A percentile compares a stretch with the other conserved stretches of the same genome.
These are phyloP conservation scores for Rutstroemia sp. DNA, from an alignment of 2,329 filamentous ascomycete species.

Conservation along the genomic window DNA sequence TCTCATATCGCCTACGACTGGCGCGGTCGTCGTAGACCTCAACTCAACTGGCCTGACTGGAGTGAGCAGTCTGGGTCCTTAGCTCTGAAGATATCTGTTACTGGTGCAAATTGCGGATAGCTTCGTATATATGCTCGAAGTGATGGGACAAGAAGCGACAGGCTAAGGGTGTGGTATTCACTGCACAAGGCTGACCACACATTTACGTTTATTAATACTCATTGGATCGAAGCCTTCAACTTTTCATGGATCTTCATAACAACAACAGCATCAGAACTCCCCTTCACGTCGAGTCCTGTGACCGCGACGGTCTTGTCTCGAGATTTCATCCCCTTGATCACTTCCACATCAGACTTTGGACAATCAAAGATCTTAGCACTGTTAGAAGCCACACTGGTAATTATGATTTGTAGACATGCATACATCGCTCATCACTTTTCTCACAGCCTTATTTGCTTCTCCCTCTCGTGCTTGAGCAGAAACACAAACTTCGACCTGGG, in stretches of 20 bases:
- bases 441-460: constrained; percentile 61
- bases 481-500: constrained; percentile 57
- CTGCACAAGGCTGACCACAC: too few species aligned
- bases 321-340: constrained; percentile 56
- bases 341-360: constrained; percentile 55
- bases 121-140: too few species aligned
- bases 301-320: constrained; percentile 53
- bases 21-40: too few species aligned
- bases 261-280: constrained; percentile 29
- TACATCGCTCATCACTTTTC: constrained; percentile 54
- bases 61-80: too few species aligned
- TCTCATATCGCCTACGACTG: too few species aligned
- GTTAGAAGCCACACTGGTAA: background rate
- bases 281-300: constrained; percentile 25
- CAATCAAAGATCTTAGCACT: constrained; percentile 44
- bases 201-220: background rate
- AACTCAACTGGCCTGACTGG: too few species aligned
- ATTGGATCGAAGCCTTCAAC: constrained; percentile 10
- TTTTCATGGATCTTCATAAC: constrained; percentile 21
- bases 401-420: constrained; percentile 9
- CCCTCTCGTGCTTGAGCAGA: constrained; percentile 58
- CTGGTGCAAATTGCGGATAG: too few species aligned
- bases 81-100: too few species aligned
- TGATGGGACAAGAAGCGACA: too few species aligned
- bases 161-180: too few species aligned